Conservation (phyloP, 345 rosid genomes). For the Pugionium cornutum region DNA sequence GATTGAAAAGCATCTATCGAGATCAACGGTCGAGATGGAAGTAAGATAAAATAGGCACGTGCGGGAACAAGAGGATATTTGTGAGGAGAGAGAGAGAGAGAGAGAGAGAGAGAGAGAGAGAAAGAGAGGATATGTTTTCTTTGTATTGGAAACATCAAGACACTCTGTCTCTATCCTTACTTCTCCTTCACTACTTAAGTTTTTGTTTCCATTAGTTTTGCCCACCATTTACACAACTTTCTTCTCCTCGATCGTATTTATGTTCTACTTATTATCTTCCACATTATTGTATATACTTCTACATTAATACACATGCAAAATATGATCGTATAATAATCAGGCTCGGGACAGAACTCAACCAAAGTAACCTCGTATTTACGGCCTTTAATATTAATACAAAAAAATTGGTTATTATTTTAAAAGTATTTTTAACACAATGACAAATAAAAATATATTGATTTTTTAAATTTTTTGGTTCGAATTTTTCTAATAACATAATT, state of each 20-base stretch:
- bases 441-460: too few relatives aligned
- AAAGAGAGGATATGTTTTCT: conserved; percentile 31
- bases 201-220: conserved; percentile 9
- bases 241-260: conserved; percentile 10
- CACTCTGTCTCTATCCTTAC: conserved; percentile 18
- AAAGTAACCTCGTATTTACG: too few relatives aligned
- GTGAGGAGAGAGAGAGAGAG: conserved; percentile 32
- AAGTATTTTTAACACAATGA: too few relatives aligned
- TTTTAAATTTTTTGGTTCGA: too few relatives aligned
- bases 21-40: conserved; percentile 27
- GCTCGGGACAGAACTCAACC: too few relatives aligned
- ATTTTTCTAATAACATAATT: too few relatives aligned
- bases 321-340: too few relatives aligned
- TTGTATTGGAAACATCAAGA: conserved; percentile 22
- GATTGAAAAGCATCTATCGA: not conserved
- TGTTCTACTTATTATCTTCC: not conserved
- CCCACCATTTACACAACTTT: conserved; percentile 32
- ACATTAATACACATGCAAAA: not conserved
- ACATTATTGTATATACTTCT: not conserved
- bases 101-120: too few relatives aligned
- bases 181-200: conserved; percentile 18
- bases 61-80: conserved; percentile 19
- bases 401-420: too few relatives aligned
- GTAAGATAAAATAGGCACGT: conserved; percentile 30
- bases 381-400: too few relatives aligned